Evolutionary conservation across 1,284 basidiomycete species (phyloP), one percentile per base, ranked within the genome.

Genomic region (Trametes versicolor): DNA sequence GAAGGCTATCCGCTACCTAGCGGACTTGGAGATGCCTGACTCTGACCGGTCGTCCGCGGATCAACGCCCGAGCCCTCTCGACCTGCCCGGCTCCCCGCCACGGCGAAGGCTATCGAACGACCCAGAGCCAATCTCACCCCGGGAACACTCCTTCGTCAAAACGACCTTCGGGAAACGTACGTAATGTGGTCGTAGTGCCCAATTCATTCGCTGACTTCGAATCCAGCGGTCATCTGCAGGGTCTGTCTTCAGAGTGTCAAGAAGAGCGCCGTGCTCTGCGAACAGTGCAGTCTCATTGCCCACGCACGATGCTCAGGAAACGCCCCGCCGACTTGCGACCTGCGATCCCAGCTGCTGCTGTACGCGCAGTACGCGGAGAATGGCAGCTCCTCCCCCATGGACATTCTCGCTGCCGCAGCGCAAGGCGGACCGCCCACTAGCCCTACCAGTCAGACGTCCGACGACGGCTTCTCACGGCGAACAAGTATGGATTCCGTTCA

Each of bases 151-250:
- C 7, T 96, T 97, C 74, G 92, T 97, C 51, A 96, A 95, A 81
- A 97, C 94, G 2, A 92, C 92, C 2, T 98, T 98, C 77, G 91
- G 91, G 74, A 97, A 96, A 82, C 87, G 95, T 97, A 75, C 75
- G 92, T 83, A 37, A 53, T 34, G 50, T 15, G 47, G 37, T 55
- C 53, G 47, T 17, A 37, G 34, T 50, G 54, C 58, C 51, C 37
- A 45, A 45, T 71, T 48, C 59, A 53, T 52, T 59, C 67, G 54
- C 65, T 71, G 56, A 74, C 63, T 58, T 64, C 62, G 57, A 41
- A 64, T 68, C 2, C 73, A 97, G 96, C 95, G 27, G 92, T 98
- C 78, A 80, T 87, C 13, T 98, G 96, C 80, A 87, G 93, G 53
- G 91, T 98, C 21, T 98, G 96, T 75, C 83, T 90, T 62, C 80